Evolutionary conservation across 169 alveolate species (phyloP).

Genomic region (Cryptosporidium parvum): DNA sequence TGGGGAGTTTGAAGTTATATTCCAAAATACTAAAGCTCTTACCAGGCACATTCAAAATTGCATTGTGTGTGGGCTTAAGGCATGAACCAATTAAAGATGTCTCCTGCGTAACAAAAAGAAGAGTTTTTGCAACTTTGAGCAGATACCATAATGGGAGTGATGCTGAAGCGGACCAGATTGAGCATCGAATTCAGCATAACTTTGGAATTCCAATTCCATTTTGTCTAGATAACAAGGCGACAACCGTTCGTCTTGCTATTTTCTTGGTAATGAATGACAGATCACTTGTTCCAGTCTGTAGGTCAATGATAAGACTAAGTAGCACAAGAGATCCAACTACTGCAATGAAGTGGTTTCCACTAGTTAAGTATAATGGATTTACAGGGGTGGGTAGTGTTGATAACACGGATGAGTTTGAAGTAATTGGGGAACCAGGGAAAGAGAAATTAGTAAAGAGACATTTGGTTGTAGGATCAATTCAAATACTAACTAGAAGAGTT

Average conservation of each 20-base stretch:
- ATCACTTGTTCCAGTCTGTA: conserved; percentile 58
- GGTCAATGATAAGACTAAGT: conserved; percentile 53
- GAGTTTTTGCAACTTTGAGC: conserved; percentile 53
- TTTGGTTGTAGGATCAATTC: conserved; percentile 55
- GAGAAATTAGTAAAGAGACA: conserved; percentile 4
- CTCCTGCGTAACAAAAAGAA: conserved; percentile 39
- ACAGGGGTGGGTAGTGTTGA: conserved; percentile 13
- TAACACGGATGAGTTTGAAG: not conserved
- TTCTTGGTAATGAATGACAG: conserved; percentile 34
- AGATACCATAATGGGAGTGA: not conserved
- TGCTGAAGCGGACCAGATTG: conserved; percentile 17
- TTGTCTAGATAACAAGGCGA: conserved; percentile 54
- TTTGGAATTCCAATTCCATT: conserved; percentile 70
- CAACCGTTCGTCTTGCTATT: conserved; percentile 55
- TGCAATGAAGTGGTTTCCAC: conserved; percentile 74
- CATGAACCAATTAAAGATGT: conserved; percentile 71
- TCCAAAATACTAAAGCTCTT: conserved; percentile 26
- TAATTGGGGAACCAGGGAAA: not conserved
- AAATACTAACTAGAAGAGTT: conserved; percentile 36
- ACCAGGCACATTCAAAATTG: conserved; percentile 45
- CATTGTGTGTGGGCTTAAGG: conserved; percentile 52
- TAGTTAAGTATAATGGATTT: conserved; percentile 47
- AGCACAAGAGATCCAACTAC: conserved; percentile 74
- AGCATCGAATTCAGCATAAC: conserved; percentile 49
- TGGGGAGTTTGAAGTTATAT: conserved; percentile 43